Percentiles rank a stretch among this genome's conserved stretches.
Evolutionary conservation across 2,329 filamentous ascomycete genomes (phyloP).

Genomic region (Phyllosticta citriasiana): DNA sequence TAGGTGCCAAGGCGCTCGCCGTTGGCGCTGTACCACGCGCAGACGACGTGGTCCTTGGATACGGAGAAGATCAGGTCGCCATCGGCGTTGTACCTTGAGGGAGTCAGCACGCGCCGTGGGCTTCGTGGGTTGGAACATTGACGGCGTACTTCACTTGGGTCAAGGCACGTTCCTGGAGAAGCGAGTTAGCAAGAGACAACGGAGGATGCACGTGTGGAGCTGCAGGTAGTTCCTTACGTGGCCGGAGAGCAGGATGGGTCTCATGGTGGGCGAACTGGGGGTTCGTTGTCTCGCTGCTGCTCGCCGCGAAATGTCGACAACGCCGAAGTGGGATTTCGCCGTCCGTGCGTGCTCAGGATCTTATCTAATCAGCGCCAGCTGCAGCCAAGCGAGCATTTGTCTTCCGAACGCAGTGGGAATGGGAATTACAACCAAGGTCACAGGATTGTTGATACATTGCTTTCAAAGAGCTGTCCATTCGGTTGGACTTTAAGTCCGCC

Average conservation of each 20-base stretch:
- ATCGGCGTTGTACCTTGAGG: constrained; percentile 46
- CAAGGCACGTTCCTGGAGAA: constrained; percentile 68
- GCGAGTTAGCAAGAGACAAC: constrained; percentile 18
- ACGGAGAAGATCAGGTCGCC: constrained; percentile 95
- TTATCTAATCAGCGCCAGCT: not conserved
- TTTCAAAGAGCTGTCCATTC: not conserved
- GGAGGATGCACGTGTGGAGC: not conserved
- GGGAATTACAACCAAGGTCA: too few species aligned
- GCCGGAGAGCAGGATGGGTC: constrained; percentile 89
- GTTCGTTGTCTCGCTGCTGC: constrained; percentile 7
- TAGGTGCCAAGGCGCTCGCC: constrained; percentile 96
- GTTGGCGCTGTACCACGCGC: constrained; percentile 95
- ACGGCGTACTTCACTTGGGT: constrained; percentile 73
- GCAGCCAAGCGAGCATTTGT: not conserved
- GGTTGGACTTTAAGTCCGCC: not conserved
- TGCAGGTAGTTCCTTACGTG: constrained; percentile 48
- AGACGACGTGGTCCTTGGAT: constrained; percentile 92
- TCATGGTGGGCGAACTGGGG: constrained; percentile 49
- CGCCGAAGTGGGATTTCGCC: constrained; percentile 10
- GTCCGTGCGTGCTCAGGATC: constrained; percentile 1
- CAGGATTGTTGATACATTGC: not conserved
- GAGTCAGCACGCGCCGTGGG: not conserved
- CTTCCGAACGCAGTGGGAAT: not conserved
- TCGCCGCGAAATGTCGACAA: constrained; percentile 8
- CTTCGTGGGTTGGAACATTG: not conserved